A percentile compares a stretch with the other conserved stretches of the same genome.
These are phyloP conservation scores for Phytopythium cucurbitacearum DNA, from an alignment of 352 stramenopile genomes.

Conservation along the genomic window DNA sequence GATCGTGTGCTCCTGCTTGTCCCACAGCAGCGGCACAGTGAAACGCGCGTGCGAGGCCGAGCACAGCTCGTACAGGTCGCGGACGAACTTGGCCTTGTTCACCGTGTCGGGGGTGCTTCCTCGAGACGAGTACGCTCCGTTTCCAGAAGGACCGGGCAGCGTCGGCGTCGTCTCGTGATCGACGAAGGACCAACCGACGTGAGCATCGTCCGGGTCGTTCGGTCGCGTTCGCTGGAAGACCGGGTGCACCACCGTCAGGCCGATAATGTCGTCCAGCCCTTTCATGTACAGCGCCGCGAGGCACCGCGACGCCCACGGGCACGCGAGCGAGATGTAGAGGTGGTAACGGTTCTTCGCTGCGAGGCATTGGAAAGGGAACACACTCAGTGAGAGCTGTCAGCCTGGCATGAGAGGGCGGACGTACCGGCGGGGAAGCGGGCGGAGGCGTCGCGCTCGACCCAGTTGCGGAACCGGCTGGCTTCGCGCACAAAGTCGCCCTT, in stretches of 20 bases:
- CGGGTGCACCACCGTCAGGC: conserved; percentile 73
- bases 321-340: conserved; percentile 91
- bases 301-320: conserved; percentile 60
- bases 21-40: conserved; percentile 92
- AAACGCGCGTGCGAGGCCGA: conserved; percentile 76
- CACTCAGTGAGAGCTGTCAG: neutral
- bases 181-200: conserved; percentile 87
- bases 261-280: conserved; percentile 87
- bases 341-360: conserved; percentile 65
- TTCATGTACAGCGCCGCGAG: conserved; percentile 84
- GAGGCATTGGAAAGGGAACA: neutral
- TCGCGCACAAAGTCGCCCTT: conserved; percentile 16
- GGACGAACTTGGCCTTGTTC: conserved; percentile 62
- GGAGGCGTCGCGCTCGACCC: conserved; percentile 18
- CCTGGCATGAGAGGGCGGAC: conserved; percentile 2
- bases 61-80: conserved; percentile 86
- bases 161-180: conserved; percentile 34
- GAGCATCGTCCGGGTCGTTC: conserved; percentile 57
- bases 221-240: conserved; percentile 64
- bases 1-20: conserved; percentile 92
- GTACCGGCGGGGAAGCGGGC: conserved; percentile 21
- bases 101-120: conserved; percentile 48
- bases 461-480: conserved; percentile 23
- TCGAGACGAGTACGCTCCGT: conserved; percentile 32
- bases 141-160: conserved; percentile 19